These are phyloP conservation scores for Pleoardoris graminearum DNA, from an alignment of 2,329 filamentous ascomycete species.

Conservation along the genomic window DNA sequence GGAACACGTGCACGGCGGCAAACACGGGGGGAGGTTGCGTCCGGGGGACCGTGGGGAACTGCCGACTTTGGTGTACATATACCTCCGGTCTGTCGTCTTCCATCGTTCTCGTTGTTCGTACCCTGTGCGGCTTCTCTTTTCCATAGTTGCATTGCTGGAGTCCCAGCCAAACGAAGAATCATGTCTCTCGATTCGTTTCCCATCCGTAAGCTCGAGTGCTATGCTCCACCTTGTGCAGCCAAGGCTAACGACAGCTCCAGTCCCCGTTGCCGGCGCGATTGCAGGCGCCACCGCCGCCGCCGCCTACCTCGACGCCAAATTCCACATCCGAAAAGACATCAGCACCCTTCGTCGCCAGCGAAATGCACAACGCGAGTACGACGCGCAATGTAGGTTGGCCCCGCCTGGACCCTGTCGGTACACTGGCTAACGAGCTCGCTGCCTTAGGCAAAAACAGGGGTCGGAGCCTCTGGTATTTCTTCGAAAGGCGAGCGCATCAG, in stretches of 20 bases:
- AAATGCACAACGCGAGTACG: conserved; percentile 51
- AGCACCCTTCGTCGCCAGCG: conserved; percentile 50
- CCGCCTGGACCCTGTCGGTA: not conserved
- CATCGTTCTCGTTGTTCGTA: not conserved
- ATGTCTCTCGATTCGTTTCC: conserved; percentile 11
- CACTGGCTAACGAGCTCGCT: conserved; percentile 4
- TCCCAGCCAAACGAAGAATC: not conserved
- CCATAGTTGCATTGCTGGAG: not conserved
- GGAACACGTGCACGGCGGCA: not conserved
- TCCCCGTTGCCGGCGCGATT: conserved; percentile 39
- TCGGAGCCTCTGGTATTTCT: conserved; percentile 66
- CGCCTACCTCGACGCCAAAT: conserved; percentile 71
- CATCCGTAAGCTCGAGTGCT: not conserved
- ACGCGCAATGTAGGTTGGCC: conserved; percentile 52
- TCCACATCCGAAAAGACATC: conserved; percentile 67
- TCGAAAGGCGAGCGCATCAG: conserved; percentile 60
- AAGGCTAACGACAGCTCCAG: conserved; percentile 19
- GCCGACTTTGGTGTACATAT: conserved; percentile 1
- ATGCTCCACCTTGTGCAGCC: not conserved
- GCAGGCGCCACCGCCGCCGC: conserved; percentile 48
- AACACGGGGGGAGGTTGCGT: not conserved
- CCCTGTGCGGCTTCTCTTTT: not conserved
- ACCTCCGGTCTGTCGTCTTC: not conserved
- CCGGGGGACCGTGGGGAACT: conserved; percentile 6
- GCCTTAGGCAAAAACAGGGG: conserved; percentile 55